Base-by-base conservation (phyloP, 2,329 filamentous ascomycete species). In the Colletotrichum spaethianum region DNA sequence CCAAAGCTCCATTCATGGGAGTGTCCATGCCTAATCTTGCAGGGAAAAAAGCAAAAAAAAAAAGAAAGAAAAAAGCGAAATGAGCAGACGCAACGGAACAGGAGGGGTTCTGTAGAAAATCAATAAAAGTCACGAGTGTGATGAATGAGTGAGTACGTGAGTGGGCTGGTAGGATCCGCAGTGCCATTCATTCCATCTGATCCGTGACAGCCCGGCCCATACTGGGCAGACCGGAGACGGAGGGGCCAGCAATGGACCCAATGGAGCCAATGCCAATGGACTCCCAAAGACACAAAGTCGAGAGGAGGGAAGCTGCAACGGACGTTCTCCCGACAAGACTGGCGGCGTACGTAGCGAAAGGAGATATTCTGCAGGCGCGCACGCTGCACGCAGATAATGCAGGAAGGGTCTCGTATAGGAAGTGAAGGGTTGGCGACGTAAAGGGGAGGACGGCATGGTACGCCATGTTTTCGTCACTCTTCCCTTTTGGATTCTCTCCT, bases 161-260 rank as follows among this genome's bases (percentile, higher is more conserved):
- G 48, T 48, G 36, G 65, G 65, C 62, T 55, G 36, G 44, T 44
- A n/a, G 65, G 65, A 68, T 63, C 65, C 65, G 50, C 65, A 63
- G 59, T 68, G 65, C 46, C 23, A 64, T 62, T 42, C 33, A 9
- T 48, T 62, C 46, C 46, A 26, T 63, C 26, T 28, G 63, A 48
- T 53, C 64, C 64, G 56, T 53, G 38, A 28, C 44, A 36, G 57
- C 20, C 55, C 56, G 56, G 38, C n/a, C 36, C 42, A 44, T 31
- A 23, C n/a, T n/a, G n/a, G n/a, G n/a, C 57, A 14, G 57, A 48
- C 26, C 42, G 42, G 56, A 48, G 28, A 48, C 57, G 42, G 57
- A 48, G 57, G 57, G 40, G 18, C 16, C 55, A 23, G 20, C 46
- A 26, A 50, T 50, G 46, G 23, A 50, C 20, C 46, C 46, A 50